A percentile compares a stretch with the other conserved stretches of the same genome.
These are phyloP conservation scores for Suhomyces terraborum DNA, from an alignment of 1,139 yeast species.

Conservation along the genomic window DNA sequence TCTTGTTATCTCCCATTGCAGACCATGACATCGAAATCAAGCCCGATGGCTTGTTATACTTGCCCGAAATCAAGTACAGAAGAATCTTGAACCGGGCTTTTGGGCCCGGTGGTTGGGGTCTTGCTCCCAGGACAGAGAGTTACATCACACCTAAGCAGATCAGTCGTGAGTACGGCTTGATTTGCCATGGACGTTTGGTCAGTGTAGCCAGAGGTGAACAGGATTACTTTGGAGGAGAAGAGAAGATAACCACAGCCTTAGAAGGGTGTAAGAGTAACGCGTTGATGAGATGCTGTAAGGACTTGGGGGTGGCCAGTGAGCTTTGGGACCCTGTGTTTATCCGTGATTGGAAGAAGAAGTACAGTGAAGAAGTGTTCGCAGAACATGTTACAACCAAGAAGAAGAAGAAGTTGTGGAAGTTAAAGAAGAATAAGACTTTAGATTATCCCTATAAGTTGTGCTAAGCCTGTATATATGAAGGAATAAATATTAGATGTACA, in stretches of 20 bases:
- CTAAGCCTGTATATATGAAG: conserved; percentile 13
- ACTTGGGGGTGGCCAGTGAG: conserved; percentile 93
- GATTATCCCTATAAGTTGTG: conserved; percentile 75
- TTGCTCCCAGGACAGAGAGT: conserved; percentile 90
- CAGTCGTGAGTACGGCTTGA: conserved; percentile 85
- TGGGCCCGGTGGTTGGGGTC: conserved; percentile 99
- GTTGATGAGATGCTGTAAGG: conserved; percentile 96
- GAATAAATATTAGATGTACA: conserved; percentile 13
- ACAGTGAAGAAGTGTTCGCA: conserved; percentile 83
- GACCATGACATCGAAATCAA: conserved; percentile 84
- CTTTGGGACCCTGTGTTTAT: conserved; percentile 96
- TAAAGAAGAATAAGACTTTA: conserved; percentile 70
- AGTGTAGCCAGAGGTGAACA: conserved; percentile 96
- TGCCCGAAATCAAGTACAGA: conserved; percentile 94
- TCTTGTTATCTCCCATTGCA: conserved; percentile 60
- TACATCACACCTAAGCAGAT: conserved; percentile 61
- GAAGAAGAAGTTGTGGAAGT: conserved; percentile 88
- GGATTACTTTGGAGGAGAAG: conserved; percentile 79
- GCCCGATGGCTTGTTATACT: conserved; percentile 88
- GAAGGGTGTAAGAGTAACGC: conserved; percentile 98
- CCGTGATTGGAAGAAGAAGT: conserved; percentile 69
- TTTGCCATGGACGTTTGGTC: conserved; percentile 86
- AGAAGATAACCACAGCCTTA: conserved; percentile 90
- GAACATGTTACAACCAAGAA: conserved; percentile 80
- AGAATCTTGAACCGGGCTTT: conserved; percentile 85